Evolutionary conservation across 2,329 filamentous ascomycete genomes (phyloP).

Genomic region (Bipolaris bicolor): DNA sequence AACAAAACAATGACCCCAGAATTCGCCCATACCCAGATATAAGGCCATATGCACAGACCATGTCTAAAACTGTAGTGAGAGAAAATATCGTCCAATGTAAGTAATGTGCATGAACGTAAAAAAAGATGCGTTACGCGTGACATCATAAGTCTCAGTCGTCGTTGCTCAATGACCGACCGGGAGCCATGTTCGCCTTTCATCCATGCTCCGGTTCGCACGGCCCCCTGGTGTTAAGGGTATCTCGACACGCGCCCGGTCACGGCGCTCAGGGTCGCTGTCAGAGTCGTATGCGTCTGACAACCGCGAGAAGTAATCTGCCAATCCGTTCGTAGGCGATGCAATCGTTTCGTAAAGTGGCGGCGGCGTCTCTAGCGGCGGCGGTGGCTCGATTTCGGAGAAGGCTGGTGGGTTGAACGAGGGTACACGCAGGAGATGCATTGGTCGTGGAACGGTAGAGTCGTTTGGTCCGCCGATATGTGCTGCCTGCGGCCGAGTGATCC

Average conservation of each 20-base stretch:
- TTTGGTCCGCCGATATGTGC: slow-evolving; percentile 55
- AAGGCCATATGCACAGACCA: slow-evolving; percentile 4
- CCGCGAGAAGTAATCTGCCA: slow-evolving; percentile 87
- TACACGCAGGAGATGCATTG: slow-evolving; percentile 81
- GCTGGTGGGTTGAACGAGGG: slow-evolving; percentile 89
- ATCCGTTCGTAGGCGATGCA: slow-evolving; percentile 70
- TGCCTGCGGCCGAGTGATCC: slow-evolving; percentile 59
- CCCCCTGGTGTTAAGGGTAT: slow-evolving; percentile 69
- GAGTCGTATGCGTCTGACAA: slow-evolving; percentile 70
- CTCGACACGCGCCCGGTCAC: slow-evolving; percentile 54
- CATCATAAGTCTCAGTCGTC: slow-evolving; percentile 34
- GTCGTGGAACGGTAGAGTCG: slow-evolving; percentile 62
- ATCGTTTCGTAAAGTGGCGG: slow-evolving; percentile 85
- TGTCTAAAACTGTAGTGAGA: slow-evolving; percentile 2
- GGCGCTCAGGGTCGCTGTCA: slow-evolving; percentile 59
- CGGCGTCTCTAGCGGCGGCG: slow-evolving; percentile 76
- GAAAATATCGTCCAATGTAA: slow-evolving; percentile 5
- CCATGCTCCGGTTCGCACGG: slow-evolving; percentile 68
- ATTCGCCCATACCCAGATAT: neutral
- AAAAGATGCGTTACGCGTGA: slow-evolving; percentile 22
- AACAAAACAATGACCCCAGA: neutral
- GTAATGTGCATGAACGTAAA: slow-evolving; percentile 21
- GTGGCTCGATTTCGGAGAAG: slow-evolving; percentile 80
- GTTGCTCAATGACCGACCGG: slow-evolving; percentile 46
- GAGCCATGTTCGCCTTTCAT: slow-evolving; percentile 64